Percentiles rank a stretch among this genome's conserved stretches.
Evolutionary conservation across 768 basidiomycete species (phyloP).

Genomic region (Suillus lakei): DNA sequence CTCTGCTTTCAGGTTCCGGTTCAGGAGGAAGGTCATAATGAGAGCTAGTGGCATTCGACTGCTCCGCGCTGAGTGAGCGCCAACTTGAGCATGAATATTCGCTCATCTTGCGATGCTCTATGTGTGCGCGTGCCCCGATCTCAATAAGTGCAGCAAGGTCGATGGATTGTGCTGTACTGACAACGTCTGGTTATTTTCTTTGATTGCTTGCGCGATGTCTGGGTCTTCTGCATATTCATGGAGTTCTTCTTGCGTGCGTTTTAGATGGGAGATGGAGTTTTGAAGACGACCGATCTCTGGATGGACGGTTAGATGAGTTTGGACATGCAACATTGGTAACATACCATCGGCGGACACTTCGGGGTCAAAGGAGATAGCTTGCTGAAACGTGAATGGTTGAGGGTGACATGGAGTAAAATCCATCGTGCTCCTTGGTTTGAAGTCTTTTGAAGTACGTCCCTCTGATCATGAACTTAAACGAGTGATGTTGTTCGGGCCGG

Average conservation of each 20-base stretch:
- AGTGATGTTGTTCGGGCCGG: too few relatives aligned
- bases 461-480: too few relatives aligned
- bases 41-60: constrained; percentile 1
- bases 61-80: constrained; percentile 66
- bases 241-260: constrained; percentile 64
- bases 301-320: too few relatives aligned
- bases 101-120: constrained; percentile 81
- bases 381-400: constrained; percentile 75
- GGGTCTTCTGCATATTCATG: constrained; percentile 54
- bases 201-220: constrained; percentile 61
- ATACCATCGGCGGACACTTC: constrained; percentile 73
- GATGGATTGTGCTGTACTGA: constrained; percentile 3
- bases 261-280: constrained; percentile 70
- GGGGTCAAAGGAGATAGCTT: constrained; percentile 69
- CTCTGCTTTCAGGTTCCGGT: not conserved
- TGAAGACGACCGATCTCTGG: too few relatives aligned
- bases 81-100: constrained; percentile 69
- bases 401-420: constrained; percentile 67
- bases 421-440: constrained; percentile 40
- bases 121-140: constrained; percentile 17
- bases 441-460: too few relatives aligned
- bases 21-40: constrained; percentile 6
- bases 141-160: constrained; percentile 11
- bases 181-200: constrained; percentile 81
- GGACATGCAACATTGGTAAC: too few relatives aligned